Percentiles rank a stretch among this genome's conserved stretches.
phyloP scores from a whole-genome alignment of 1,284 basidiomycete species.

The Ganoderma meredithae region DNA sequence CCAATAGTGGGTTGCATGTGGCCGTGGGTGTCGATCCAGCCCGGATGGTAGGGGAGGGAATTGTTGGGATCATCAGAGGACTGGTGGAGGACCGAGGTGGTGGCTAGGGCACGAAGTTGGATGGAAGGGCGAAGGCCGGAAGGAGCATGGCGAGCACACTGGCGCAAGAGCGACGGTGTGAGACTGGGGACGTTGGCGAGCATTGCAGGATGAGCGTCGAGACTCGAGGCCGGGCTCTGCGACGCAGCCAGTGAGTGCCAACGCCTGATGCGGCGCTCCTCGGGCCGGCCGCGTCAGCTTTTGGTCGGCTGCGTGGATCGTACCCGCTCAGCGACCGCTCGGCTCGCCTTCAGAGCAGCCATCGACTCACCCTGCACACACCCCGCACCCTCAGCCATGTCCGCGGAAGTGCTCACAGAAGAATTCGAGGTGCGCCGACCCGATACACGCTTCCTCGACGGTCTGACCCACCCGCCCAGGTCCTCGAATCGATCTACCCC shows the following conservation, averaged over 20 bases:
- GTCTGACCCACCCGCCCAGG: constrained; percentile 53
- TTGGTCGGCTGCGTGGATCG: background rate
- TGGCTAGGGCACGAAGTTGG: constrained; percentile 13
- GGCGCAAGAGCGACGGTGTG: constrained; percentile 7
- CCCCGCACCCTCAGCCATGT: constrained; percentile 50
- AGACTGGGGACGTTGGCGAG: constrained; percentile 13
- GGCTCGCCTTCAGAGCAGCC: constrained; percentile 3
- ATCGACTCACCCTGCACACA: background rate
- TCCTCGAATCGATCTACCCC: constrained; percentile 95
- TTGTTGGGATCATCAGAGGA: background rate
- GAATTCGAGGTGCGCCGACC: constrained; percentile 81
- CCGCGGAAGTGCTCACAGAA: constrained; percentile 71
- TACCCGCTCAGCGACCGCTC: background rate
- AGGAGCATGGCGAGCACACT: constrained; percentile 13
- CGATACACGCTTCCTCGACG: constrained; percentile 11
- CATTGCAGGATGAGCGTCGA: constrained; percentile 14
- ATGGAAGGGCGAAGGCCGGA: background rate
- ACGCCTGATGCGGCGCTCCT: background rate
- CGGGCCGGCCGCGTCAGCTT: background rate
- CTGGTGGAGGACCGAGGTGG: constrained; percentile 10
- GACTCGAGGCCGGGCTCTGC: background rate
- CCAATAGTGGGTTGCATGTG: background rate
- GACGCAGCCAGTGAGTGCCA: too few species aligned
- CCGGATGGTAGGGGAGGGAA: background rate
- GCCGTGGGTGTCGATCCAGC: constrained; percentile 13